Base-by-base conservation (phyloP, 1,284 basidiomycete species). In the Puccinia novopanici region DNA sequence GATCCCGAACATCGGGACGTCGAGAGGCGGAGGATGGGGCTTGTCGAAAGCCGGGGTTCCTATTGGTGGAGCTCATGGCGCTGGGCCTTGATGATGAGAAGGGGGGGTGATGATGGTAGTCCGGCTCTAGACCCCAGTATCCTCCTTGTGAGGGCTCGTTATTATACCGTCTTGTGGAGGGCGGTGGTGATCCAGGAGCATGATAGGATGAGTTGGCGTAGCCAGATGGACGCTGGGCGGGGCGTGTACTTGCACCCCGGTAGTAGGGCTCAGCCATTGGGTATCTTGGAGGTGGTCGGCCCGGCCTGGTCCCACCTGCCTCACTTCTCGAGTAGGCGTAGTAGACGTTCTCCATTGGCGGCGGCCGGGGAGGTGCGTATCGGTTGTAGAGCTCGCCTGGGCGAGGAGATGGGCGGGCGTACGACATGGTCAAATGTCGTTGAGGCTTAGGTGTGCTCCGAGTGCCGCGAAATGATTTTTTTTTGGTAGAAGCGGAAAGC, bases 221-320 rank as follows among this genome's bases (percentile, higher is more conserved):
- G 34, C 22, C 70, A 55, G 45, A 19, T 27, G 50, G 17, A 52
- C 70, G 70, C 70, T 52, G 70, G 37, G 48, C 27, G 34, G 70
- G 70, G 45, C 70, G 70, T 45, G 67, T 48, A 19, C 67, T 68
- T 48, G 67, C 67, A 34, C 42, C 67, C 42, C 52, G 12, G 70
- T 54, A 52, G 30, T 12, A 55, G 22, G 70, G 70, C 70, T 54
- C 50, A 52, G 70, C 48, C 45, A 24, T 17, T 37, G 70, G 70
- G 22, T 52, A 55, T 55, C 70, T 48, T 55, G 54, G 70, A 30
- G 70, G 70, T 54, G 70, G 70, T 55, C 48, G 70, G 48, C 67
- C 48, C 70, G 34, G 70, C 70, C 70, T 72, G 27, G 50, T 54
- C 13, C 70, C 70, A 55, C 70, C 70, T 72, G 70, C 70, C 70